phyloP scores from a whole-genome alignment of 371 early-diverging fungal genomes.

The Coemansia sp. region DNA sequence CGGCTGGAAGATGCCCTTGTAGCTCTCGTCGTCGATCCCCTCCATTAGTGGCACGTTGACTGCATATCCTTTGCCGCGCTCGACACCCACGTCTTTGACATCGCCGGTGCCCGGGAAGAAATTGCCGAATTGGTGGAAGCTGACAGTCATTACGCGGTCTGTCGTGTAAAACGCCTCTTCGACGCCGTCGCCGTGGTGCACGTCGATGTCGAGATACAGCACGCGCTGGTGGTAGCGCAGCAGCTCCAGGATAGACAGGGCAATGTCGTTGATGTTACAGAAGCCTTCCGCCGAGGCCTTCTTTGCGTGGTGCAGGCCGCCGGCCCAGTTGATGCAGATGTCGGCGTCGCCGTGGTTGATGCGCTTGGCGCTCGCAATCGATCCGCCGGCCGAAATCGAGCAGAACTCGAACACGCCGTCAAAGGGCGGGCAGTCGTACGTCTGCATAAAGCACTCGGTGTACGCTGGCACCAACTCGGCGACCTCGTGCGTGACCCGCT shows the following conservation, averaged over 20 bases:
- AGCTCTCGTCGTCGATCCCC: conserved; percentile 96
- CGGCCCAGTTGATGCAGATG: conserved; percentile 98
- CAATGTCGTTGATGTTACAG: conserved; percentile 99
- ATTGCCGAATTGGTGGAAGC: conserved; percentile 98
- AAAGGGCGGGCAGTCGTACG: conserved; percentile 98
- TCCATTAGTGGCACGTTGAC: conserved; percentile 97
- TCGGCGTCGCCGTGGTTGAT: conserved; percentile 89
- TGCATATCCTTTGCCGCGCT: conserved; percentile 86
- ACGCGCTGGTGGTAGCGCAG: conserved; percentile 91
- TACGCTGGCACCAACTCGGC: conserved; percentile 34
- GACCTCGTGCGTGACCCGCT: conserved; percentile 85
- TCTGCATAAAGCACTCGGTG: conserved; percentile 46
- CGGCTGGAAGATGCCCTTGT: conserved; percentile 85
- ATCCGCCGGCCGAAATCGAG: conserved; percentile 93
- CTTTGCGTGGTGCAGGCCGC: conserved; percentile 99
- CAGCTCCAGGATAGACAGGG: conserved; percentile 93
- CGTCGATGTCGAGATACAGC: conserved; percentile 98
- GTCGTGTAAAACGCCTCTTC: conserved; percentile 99
- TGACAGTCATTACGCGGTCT: conserved; percentile 98
- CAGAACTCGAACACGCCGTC: conserved; percentile 96
- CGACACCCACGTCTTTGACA: conserved; percentile 82
- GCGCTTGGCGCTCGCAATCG: conserved; percentile 90
- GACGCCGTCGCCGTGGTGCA: conserved; percentile 99
- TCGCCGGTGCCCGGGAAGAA: conserved; percentile 98
- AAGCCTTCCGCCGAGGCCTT: conserved; percentile 96